These are phyloP conservation scores for Niveomyces coronatus DNA, from an alignment of 2,329 filamentous ascomycete species.

Conservation along the genomic window DNA sequence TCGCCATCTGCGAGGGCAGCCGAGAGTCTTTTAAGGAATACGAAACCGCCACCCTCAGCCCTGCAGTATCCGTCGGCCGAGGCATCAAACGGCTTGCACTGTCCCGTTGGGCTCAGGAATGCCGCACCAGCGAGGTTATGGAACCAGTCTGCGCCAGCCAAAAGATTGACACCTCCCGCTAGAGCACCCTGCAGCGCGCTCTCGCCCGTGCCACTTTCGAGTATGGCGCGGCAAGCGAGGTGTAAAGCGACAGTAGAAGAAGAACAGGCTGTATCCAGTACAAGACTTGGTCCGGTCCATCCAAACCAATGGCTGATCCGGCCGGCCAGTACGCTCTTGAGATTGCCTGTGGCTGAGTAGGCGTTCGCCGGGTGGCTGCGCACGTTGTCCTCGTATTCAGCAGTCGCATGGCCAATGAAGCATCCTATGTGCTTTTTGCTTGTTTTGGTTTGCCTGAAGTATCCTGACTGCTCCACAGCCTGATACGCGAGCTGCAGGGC, in stretches of 20 bases:
- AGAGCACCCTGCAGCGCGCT: constrained; percentile 22
- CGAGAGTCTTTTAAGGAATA: constrained; percentile 38
- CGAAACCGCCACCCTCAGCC: constrained; percentile 33
- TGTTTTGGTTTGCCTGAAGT: constrained; percentile 7
- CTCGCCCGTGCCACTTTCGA: constrained; percentile 22
- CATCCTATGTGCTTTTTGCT: constrained; percentile 21
- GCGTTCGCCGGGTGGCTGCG: constrained; percentile 24
- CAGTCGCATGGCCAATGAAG: constrained; percentile 25
- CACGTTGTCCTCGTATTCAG: constrained; percentile 33
- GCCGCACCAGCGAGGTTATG: constrained; percentile 15
- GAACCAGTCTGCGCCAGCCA: constrained; percentile 19
- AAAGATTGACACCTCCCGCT: constrained; percentile 30
- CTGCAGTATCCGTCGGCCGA: constrained; percentile 41
- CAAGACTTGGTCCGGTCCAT: constrained; percentile 25
- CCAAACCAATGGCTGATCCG: constrained; percentile 27
- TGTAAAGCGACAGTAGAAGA: constrained; percentile 26
- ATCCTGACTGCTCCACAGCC: constrained; percentile 22
- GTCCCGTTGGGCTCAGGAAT: constrained; percentile 21
- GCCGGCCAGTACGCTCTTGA: constrained; percentile 23
- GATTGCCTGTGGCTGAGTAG: constrained; percentile 26
- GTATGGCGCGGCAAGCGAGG: constrained; percentile 20
- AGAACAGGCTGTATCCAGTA: constrained; percentile 29
- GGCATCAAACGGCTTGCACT: constrained; percentile 24
- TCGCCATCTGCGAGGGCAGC: constrained; percentile 38
- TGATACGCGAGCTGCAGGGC: constrained; percentile 32